Percentiles rank a stretch among this genome's conserved stretches.
These are phyloP conservation scores for Croton laevigatus DNA, from an alignment of 441 rosid genomes.

Conservation along the genomic window DNA sequence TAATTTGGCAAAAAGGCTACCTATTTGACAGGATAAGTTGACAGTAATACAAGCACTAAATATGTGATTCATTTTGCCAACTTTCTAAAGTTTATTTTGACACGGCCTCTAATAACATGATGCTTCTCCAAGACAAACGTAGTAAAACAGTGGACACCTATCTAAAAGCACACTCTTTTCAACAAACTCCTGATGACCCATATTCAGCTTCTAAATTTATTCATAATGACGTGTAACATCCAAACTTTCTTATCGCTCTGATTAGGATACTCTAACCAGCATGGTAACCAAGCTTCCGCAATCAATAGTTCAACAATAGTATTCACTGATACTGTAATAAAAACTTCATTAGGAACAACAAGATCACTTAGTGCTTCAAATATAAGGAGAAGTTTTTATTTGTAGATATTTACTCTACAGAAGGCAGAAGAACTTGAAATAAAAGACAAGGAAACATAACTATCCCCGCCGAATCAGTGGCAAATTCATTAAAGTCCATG, in stretches of 20 bases:
- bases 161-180: neutral
- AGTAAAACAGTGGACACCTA: neutral
- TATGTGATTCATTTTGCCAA: neutral
- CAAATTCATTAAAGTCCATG: neutral
- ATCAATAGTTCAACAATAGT: neutral
- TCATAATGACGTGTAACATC: neutral
- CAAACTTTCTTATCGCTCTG: neutral
- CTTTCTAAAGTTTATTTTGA: neutral
- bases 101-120: neutral
- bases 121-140: neutral
- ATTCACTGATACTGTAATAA: neutral
- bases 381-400: neutral
- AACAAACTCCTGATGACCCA: neutral
- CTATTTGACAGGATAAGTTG: neutral
- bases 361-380: neutral
- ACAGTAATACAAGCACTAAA: constrained; percentile 1
- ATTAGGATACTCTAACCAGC: neutral
- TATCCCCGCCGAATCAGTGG: neutral
- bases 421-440: neutral
- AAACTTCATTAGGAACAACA: neutral
- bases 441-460: neutral
- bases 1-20: neutral
- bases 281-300: neutral
- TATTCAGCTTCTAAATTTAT: neutral
- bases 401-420: neutral